Conservation (phyloP, 352 stramenopile genomes). For the Phytophthora boehmeriae region DNA sequence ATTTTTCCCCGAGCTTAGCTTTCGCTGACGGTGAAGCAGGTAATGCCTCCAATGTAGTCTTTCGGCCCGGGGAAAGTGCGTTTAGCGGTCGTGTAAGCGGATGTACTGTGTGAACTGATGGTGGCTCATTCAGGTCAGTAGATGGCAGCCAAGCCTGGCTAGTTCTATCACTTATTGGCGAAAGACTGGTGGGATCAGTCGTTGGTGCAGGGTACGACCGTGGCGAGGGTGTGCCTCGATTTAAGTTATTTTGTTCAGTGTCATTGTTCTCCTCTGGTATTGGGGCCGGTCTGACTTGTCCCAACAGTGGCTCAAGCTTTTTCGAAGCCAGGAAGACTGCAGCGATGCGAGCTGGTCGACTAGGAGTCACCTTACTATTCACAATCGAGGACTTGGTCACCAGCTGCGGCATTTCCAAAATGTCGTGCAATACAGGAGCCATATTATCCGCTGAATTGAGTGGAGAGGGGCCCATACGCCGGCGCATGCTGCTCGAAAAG, state of each 20-base stretch:
- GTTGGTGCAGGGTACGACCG: not conserved
- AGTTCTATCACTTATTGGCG: conserved; percentile 3
- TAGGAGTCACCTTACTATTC: conserved; percentile 20
- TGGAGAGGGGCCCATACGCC: conserved; percentile 33
- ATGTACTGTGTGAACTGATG: conserved; percentile 27
- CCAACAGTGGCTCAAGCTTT: conserved; percentile 10
- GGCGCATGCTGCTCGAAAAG: conserved; percentile 52
- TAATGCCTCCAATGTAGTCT: conserved; percentile 33
- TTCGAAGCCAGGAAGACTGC: conserved; percentile 22
- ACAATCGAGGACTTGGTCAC: conserved; percentile 44
- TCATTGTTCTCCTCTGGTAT: conserved; percentile 30
- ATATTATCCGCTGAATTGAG: conserved; percentile 8
- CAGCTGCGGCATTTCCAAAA: conserved; percentile 25
- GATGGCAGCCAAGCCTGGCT: conserved; percentile 30
- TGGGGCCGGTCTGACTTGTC: conserved; percentile 8
- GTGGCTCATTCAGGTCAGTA: conserved; percentile 12
- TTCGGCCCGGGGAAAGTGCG: conserved; percentile 30
- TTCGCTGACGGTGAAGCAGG: conserved; percentile 21
- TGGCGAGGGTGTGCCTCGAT: not conserved
- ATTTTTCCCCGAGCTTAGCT: conserved; percentile 12
- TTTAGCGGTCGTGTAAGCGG: conserved; percentile 28
- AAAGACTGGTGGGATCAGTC: conserved; percentile 4
- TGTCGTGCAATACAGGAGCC: conserved; percentile 13
- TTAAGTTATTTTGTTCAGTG: not conserved
- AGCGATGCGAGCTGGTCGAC: conserved; percentile 19